A percentile compares a stretch with the other conserved stretches of the same genome.
phyloP scores from a whole-genome alignment of 2,329 filamentous ascomycete genomes.

The Pyrenophora teres region DNA sequence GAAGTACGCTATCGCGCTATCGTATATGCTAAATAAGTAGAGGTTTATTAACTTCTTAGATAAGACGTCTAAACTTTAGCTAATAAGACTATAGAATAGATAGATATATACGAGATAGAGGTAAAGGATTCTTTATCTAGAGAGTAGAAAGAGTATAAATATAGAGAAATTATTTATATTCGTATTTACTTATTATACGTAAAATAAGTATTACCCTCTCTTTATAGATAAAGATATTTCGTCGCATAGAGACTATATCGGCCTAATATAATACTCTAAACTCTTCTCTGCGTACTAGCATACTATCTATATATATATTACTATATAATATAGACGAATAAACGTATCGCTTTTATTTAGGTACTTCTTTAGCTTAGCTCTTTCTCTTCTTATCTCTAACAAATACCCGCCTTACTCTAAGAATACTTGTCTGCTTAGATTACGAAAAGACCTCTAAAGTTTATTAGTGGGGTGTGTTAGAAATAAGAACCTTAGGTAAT shows the following conservation, averaged over 20 bases:
- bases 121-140: too few relatives aligned
- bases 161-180: too few relatives aligned
- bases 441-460: constrained; percentile 3
- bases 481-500: constrained; percentile 10
- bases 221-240: constrained; percentile 14
- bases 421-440: constrained; percentile 6
- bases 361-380: constrained; percentile 1
- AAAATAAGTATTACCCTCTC: constrained; percentile 11
- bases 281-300: constrained; percentile 10
- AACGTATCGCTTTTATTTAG: constrained; percentile 1
- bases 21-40: too few relatives aligned
- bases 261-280: constrained; percentile 7
- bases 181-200: constrained; percentile 4
- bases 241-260: constrained; percentile 3
- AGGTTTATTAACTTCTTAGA: too few relatives aligned
- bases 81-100: too few relatives aligned
- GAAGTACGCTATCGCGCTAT: too few relatives aligned
- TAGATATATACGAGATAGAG: too few relatives aligned
- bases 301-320: constrained; percentile 5
- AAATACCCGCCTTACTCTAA: constrained; percentile 5
- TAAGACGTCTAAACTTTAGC: too few relatives aligned
- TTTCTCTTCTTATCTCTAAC: constrained; percentile 8
- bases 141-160: too few relatives aligned
- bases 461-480: constrained; percentile 8
- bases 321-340: constrained; percentile 3